Evolutionary conservation across 192 early-diverging fungal species (phyloP), one percentile per base, ranked within the genome.

Genomic region (Borealophlyctis nickersoniae): DNA sequence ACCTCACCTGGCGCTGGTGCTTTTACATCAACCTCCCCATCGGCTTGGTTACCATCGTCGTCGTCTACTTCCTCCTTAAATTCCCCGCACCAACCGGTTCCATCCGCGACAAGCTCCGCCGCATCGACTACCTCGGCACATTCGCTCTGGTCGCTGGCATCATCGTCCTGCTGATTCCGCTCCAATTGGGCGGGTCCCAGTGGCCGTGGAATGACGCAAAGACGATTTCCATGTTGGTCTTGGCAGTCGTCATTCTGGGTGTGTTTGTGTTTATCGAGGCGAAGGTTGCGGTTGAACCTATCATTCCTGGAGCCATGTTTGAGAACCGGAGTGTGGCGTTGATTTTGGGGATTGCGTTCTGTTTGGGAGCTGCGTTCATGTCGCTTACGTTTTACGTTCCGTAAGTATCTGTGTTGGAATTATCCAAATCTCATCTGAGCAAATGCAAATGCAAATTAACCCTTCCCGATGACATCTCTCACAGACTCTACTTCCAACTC

Each of bases 11-110:
- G 73, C 34, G 73, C 45, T 85, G 83, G 71, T 84, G 84, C 54
- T 93, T 93, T 73, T 93, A 81, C 77, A 86, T 91, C 70, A 96
- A 94, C 57, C 59, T 96, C 13, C 94, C 94, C 36, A 70, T 93
- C 63, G 91, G 93, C 14, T 78, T 77, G 3, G 49, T 89, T 19
- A 83, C 89, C 1, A 39, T 89, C 39, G 60, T 74, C 0, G 65
- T 88, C 4, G 80, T 86, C 31, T 35, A 79, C 39, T 58, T 84
- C 36, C 80, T 78, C 54, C 79, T 90, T 65, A 82, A 78, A 30
- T 79, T 86, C 73, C 87, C 85, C 2, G 68, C 62, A 2, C 73
- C 83, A 4, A 60, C 62, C 0, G 89, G 87, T 9, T 72, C 67
- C 34, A 23, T 79, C 31, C 11, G 29, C 31, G 75, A 78, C 13